phyloP scores from a whole-genome alignment of 208 protist genomes.

The Leishmania major region DNA sequence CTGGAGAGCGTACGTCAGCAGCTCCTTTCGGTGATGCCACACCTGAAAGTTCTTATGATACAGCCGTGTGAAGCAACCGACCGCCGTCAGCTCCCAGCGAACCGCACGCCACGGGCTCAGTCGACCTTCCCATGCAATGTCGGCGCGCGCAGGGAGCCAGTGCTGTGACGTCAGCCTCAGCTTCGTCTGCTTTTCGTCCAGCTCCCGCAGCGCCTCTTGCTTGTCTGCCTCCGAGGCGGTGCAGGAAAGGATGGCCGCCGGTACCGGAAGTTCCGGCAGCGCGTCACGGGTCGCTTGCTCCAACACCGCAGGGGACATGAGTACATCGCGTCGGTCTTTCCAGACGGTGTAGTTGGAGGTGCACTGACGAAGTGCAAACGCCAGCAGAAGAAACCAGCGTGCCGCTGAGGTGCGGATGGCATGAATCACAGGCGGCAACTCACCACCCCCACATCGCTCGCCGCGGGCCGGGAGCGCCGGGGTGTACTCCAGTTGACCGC shows the following conservation, averaged over 20 bases:
- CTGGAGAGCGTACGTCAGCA: constrained; percentile 51
- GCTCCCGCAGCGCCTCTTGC: neutral
- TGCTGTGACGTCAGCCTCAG: constrained; percentile 20
- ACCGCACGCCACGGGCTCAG: constrained; percentile 64
- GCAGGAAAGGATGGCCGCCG: neutral
- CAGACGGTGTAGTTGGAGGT: constrained; percentile 76
- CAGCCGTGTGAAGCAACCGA: constrained; percentile 41
- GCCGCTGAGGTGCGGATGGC: constrained; percentile 31
- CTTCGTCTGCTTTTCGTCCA: constrained; percentile 9
- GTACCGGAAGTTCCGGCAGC: constrained; percentile 17
- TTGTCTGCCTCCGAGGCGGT: constrained; percentile 1
- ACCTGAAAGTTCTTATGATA: constrained; percentile 87
- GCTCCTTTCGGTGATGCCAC: constrained; percentile 78
- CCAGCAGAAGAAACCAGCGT: constrained; percentile 72
- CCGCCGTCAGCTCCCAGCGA: constrained; percentile 62
- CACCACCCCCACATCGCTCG: neutral
- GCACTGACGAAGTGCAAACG: constrained; percentile 55
- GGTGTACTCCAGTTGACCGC: constrained; percentile 17
- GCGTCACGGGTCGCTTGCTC: constrained; percentile 28
- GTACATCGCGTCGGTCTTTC: constrained; percentile 70
- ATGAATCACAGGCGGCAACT: constrained; percentile 9
- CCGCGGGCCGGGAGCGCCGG: neutral
- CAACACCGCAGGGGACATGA: constrained; percentile 42
- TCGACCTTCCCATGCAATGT: constrained; percentile 13
- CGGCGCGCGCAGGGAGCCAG: constrained; percentile 26